Evolutionary conservation across 2,329 filamentous ascomycete genomes (phyloP).

Genomic region (Colletotrichum godetiae): DNA sequence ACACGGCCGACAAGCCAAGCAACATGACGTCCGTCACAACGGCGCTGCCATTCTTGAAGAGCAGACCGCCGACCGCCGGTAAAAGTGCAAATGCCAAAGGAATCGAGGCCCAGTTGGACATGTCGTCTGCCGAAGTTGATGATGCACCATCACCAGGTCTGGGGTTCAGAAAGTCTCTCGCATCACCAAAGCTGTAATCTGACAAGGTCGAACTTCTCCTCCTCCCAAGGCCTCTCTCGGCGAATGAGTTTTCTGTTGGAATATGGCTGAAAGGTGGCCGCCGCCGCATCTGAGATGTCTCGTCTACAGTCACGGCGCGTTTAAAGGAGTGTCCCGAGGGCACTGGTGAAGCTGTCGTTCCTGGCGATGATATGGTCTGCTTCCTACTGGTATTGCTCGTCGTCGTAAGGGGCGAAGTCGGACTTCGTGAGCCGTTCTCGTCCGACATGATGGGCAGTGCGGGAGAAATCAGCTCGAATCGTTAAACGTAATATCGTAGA

Average conservation of each 20-base stretch:
- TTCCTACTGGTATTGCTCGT: slow-evolving; percentile 32
- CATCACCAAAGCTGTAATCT: slow-evolving; percentile 77
- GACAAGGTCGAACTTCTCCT: slow-evolving; percentile 84
- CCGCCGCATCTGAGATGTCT: slow-evolving; percentile 43
- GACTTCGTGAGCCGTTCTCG: slow-evolving; percentile 31
- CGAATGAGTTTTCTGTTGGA: slow-evolving; percentile 43
- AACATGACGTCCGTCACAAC: slow-evolving; percentile 89
- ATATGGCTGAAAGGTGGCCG: slow-evolving; percentile 35
- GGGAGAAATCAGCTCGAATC: neutral
- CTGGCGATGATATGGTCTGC: slow-evolving; percentile 31
- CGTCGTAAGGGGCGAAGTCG: slow-evolving; percentile 27
- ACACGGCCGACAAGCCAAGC: slow-evolving; percentile 82
- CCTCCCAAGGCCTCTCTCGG: slow-evolving; percentile 46
- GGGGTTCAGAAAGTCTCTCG: slow-evolving; percentile 75
- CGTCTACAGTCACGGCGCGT: slow-evolving; percentile 54
- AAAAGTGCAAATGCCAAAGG: slow-evolving; percentile 86
- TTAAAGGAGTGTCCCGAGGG: slow-evolving; percentile 52
- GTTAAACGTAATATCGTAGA: neutral
- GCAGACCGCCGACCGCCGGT: slow-evolving; percentile 84
- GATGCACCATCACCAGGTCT: slow-evolving; percentile 40
- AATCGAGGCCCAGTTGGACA: slow-evolving; percentile 79
- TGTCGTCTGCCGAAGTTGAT: slow-evolving; percentile 19
- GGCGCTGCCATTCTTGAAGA: slow-evolving; percentile 86
- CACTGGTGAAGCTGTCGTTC: slow-evolving; percentile 21
- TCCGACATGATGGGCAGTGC: slow-evolving; percentile 25